Conservation (phyloP, 495 filamentous ascomycete genomes). For the Apodospora peruviana region DNA sequence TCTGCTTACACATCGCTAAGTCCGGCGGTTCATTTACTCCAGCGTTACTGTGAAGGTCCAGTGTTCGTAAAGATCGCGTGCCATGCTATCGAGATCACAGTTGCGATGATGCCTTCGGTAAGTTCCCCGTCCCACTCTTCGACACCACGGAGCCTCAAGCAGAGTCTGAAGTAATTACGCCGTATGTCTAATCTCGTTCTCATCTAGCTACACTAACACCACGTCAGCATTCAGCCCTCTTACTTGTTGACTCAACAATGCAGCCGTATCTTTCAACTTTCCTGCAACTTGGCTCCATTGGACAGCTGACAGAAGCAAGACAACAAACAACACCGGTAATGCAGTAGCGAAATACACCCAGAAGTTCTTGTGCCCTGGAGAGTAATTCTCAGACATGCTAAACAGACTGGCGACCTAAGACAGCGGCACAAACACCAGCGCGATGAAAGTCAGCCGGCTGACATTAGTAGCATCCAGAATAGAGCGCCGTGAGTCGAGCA, state of each 20-base stretch:
- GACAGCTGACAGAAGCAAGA: constrained; percentile 7
- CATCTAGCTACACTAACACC: background rate
- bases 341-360: constrained; percentile 11
- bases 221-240: background rate
- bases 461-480: constrained; percentile 26
- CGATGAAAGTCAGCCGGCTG: constrained; percentile 28
- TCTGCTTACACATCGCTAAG: too few species aligned
- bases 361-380: constrained; percentile 4
- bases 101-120: background rate
- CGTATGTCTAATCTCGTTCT: constrained; percentile 4
- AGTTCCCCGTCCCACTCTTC: constrained; percentile 2
- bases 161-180: background rate
- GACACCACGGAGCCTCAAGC: constrained; percentile 2
- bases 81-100: background rate
- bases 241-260: background rate
- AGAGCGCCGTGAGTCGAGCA: constrained; percentile 7
- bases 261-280: constrained; percentile 1
- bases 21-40: too few species aligned
- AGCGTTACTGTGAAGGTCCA: too few species aligned
- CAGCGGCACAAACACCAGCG: constrained; percentile 34
- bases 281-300: constrained; percentile 4
- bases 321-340: constrained; percentile 4
- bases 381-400: constrained; percentile 23
- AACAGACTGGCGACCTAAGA: constrained; percentile 31
- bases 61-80: background rate